Evolutionary conservation across 768 basidiomycete genomes (phyloP).

Genomic region (Phylloporus sp.): DNA sequence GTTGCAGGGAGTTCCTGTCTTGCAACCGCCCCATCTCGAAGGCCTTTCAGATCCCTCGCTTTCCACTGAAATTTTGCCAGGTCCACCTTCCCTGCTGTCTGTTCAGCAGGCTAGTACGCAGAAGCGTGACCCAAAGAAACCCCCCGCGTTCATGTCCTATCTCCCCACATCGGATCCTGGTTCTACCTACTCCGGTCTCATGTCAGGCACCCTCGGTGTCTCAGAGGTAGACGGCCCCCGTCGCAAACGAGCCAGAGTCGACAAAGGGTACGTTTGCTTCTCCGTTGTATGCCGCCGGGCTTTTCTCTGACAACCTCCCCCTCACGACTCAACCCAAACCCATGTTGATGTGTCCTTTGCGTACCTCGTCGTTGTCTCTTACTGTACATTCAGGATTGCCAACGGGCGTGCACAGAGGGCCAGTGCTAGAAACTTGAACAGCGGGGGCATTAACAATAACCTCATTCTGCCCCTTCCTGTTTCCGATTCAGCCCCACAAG

Average conservation of each 20-base stretch:
- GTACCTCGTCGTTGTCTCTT: conserved; percentile 9
- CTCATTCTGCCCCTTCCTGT: conserved; percentile 19
- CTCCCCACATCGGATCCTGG: conserved; percentile 83
- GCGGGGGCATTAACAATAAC: conserved; percentile 35
- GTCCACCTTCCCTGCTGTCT: conserved; percentile 73
- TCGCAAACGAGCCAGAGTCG: conserved; percentile 68
- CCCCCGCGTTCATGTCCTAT: conserved; percentile 66
- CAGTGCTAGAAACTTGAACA: conserved; percentile 62
- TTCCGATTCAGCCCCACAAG: conserved; percentile 40
- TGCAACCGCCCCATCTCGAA: conserved; percentile 78
- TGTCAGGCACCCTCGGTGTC: conserved; percentile 59
- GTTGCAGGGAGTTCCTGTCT: conserved; percentile 66
- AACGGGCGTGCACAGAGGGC: conserved; percentile 72
- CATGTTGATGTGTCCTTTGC: conserved; percentile 22
- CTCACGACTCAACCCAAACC: conserved; percentile 24
- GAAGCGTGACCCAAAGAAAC: conserved; percentile 81
- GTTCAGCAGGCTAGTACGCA: conserved; percentile 65
- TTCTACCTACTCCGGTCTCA: conserved; percentile 79
- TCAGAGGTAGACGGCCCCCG: conserved; percentile 58
- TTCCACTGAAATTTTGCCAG: conserved; percentile 88
- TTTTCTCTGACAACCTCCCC: conserved; percentile 22
- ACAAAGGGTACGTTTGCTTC: conserved; percentile 60
- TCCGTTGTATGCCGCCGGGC: conserved; percentile 20
- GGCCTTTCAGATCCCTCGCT: conserved; percentile 64
- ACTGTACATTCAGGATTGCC: conserved; percentile 41